Percentiles rank a stretch among this genome's conserved stretches.
These are phyloP conservation scores for Nemania bipapillata DNA, from an alignment of 2,329 filamentous ascomycete species.

Conservation along the genomic window DNA sequence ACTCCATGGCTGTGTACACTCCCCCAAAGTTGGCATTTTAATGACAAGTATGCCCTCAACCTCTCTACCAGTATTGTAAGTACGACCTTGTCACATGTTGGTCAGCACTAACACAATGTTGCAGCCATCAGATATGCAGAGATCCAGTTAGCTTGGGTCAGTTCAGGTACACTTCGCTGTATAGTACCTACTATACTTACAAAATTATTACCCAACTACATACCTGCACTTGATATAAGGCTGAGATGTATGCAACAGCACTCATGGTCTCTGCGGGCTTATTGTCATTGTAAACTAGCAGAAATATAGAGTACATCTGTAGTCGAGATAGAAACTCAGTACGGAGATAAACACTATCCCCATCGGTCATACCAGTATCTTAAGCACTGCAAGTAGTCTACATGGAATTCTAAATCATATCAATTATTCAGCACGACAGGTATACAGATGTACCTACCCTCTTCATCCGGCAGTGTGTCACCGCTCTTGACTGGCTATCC, in stretches of 20 bases:
- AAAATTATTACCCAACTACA: neutral
- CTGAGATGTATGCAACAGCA: slow-evolving; percentile 22
- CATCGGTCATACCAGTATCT: neutral
- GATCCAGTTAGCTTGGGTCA: slow-evolving; percentile 8
- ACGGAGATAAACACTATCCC: too few species aligned
- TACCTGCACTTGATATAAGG: slow-evolving; percentile 11
- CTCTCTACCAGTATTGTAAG: too few species aligned
- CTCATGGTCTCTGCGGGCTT: slow-evolving; percentile 19
- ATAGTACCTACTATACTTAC: neutral
- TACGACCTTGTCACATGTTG: slow-evolving; percentile 11
- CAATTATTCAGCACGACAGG: neutral
- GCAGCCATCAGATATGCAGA: slow-evolving; percentile 10
- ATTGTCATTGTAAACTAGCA: slow-evolving; percentile 11
- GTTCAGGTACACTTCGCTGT: neutral
- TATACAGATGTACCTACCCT: too few species aligned
- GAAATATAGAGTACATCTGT: too few species aligned
- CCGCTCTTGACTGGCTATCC: neutral
- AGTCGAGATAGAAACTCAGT: too few species aligned
- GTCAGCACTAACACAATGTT: slow-evolving; percentile 22
- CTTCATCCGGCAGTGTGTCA: neutral
- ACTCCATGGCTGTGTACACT: neutral
- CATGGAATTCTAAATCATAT: too few species aligned
- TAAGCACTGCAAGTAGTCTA: too few species aligned
- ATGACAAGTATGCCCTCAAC: neutral
- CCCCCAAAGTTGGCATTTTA: neutral